Base-by-base conservation (phyloP, 257 asterid genomes). In the Coffea eugenioides region DNA sequence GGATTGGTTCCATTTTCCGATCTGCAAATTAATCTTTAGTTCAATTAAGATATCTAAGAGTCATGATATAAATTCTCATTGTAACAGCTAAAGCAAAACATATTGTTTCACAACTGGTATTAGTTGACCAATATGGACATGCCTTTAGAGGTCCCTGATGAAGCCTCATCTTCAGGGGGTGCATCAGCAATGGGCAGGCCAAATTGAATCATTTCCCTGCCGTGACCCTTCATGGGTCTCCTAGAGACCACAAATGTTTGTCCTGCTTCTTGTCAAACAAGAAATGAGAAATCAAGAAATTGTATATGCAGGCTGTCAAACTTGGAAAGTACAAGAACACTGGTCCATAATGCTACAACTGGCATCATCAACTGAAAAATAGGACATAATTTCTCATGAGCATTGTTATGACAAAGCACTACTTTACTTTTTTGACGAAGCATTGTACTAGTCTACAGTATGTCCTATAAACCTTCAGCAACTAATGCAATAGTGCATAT, bases 141-240 rank as follows among this genome's bases (percentile, higher is more conserved):
- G 89, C 98, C 95, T 92, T 86, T 92, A 69, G 85, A 85, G 83
- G 86, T 86, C 76, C 90, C 92, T 59, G 86, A 76, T 80, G 90
- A 79, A 79, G 89, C 74, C 78, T 90, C 95, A 73, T 88, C 92
- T 76, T 92, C 97, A 59, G 83, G 81, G 69, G 87, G 89, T 54
- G 88, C 88, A 88, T 92, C 97, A 75, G 86, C 89, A 81, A 86
- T 66, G 34, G 92, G 97, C 79, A 83, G 79, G 72, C 98, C 97
- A 73, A 94, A 84, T 81, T 93, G 97, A 84, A 94, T 89, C 91
- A 86, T 89, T 91, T 92, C 98, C 86, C 98, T 91, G 80, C 98
- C 98, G 83, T 91, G 97, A 78, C 97, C 97, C 82, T 83, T 91
- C 90, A 85, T 89, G 68, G 98, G 97, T 81, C 93, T 89, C 91